phyloP scores from a whole-genome alignment of 768 basidiomycete species.

The Mycena kentingensis region DNA sequence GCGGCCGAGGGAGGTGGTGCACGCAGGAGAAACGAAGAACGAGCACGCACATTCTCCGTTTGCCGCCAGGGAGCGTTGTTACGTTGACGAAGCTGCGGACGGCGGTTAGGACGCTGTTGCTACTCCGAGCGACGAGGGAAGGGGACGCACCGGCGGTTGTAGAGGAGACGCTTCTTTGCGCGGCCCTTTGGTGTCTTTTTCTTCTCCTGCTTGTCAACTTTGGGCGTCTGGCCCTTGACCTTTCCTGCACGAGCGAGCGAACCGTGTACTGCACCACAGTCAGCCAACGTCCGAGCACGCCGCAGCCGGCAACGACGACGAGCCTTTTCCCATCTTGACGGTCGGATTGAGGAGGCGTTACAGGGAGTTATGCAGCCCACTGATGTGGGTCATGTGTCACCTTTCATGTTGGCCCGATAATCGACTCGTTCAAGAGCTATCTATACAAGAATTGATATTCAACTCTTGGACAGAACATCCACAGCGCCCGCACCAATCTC shows the following conservation, averaged over 20 bases:
- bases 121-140: conserved; percentile 3
- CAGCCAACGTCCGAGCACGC: not conserved
- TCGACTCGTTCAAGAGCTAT: too few relatives aligned
- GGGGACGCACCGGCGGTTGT: conserved; percentile 82
- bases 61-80: conserved; percentile 86
- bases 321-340: conserved; percentile 1
- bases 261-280: conserved; percentile 76
- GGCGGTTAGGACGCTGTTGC: conserved; percentile 1
- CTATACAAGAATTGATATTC: too few relatives aligned
- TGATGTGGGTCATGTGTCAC: too few relatives aligned
- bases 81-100: conserved; percentile 84
- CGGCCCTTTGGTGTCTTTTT: conserved; percentile 97
- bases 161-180: conserved; percentile 93
- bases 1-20: conserved; percentile 2
- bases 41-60: conserved; percentile 89
- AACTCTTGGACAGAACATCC: too few relatives aligned
- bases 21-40: conserved; percentile 15
- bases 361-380: too few relatives aligned
- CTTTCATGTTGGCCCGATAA: too few relatives aligned
- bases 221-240: conserved; percentile 97
- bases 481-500: too few relatives aligned
- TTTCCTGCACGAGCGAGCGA: conserved; percentile 99
- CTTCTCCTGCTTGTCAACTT: conserved; percentile 99
- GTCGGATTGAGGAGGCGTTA: too few relatives aligned
- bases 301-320: not conserved